These are phyloP conservation scores for Trichoderma asperellum DNA, from an alignment of 2,329 filamentous ascomycete species.

Conservation along the genomic window DNA sequence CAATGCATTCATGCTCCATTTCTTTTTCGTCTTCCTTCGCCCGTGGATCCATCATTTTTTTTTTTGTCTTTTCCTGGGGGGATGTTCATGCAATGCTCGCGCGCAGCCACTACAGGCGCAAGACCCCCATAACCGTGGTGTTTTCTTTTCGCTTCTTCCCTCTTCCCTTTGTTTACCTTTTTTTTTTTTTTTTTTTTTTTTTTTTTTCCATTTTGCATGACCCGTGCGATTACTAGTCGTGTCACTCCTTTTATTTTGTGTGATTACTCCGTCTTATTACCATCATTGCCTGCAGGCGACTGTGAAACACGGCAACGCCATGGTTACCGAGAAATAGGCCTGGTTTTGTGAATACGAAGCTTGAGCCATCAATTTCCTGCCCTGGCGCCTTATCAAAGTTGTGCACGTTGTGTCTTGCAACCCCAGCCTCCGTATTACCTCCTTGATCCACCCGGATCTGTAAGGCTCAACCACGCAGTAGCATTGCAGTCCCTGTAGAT, in stretches of 20 bases:
- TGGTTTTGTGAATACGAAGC: slow-evolving; percentile 19
- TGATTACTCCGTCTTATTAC: neutral
- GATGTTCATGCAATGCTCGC: slow-evolving; percentile 19
- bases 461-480: slow-evolving; percentile 2
- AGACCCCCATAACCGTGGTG: slow-evolving; percentile 16
- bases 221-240: neutral
- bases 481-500: slow-evolving; percentile 2
- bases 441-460: slow-evolving; percentile 17
- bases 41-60: neutral
- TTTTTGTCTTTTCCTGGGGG: neutral
- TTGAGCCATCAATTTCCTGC: slow-evolving; percentile 27
- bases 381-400: slow-evolving; percentile 20
- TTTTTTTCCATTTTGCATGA: slow-evolving; percentile 3
- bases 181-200: neutral
- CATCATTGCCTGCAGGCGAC: slow-evolving; percentile 12
- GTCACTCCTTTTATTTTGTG: neutral
- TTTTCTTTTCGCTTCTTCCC: slow-evolving; percentile 4
- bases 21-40: neutral
- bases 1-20: slow-evolving; percentile 9
- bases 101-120: neutral
- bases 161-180: slow-evolving; percentile 13
- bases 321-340: slow-evolving; percentile 13
- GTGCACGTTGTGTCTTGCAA: slow-evolving; percentile 23
- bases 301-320: slow-evolving; percentile 25
- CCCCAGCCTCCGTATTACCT: slow-evolving; percentile 7